These are phyloP conservation scores for Cenchrus americanus DNA, from an alignment of 176 grass and related monocot genomes.

Conservation along the genomic window DNA sequence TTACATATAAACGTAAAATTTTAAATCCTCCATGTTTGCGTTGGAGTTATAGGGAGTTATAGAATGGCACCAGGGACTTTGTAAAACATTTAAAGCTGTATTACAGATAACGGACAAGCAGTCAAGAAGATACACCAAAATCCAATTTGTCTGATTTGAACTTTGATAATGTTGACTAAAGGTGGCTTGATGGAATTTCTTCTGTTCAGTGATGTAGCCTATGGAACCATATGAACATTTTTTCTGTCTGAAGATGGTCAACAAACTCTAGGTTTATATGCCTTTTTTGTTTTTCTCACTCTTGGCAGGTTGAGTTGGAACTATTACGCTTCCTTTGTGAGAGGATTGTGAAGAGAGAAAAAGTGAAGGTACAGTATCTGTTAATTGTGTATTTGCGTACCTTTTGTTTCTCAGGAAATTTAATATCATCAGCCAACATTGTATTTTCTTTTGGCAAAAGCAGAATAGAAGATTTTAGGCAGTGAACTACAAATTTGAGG, in stretches of 20 bases:
- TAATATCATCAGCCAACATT: not conserved
- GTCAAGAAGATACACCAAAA: not conserved
- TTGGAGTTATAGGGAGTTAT: not conserved
- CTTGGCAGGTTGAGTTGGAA: slow-evolving; percentile 81
- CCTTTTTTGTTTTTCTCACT: not conserved
- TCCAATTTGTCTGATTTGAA: not conserved
- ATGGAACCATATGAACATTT: not conserved
- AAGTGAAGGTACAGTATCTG: slow-evolving; percentile 68
- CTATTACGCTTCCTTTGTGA: slow-evolving; percentile 97
- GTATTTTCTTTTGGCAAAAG: not conserved
- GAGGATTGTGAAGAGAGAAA: slow-evolving; percentile 93
- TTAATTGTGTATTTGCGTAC: slow-evolving; percentile 12
- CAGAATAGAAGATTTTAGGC: not conserved
- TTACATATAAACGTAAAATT: not conserved
- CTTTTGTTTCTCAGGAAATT: slow-evolving; percentile 20
- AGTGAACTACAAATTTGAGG: not conserved
- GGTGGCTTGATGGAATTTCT: slow-evolving; percentile 2
- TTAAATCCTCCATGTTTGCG: not conserved
- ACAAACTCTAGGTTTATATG: not conserved
- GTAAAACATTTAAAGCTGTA: not conserved
- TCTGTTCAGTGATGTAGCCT: not conserved
- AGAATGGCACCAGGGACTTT: too few relatives aligned
- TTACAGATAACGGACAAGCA: not conserved
- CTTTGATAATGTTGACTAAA: slow-evolving; percentile 4
- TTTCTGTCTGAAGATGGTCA: not conserved